These are phyloP conservation scores for Solanum lycopersicoides DNA, from an alignment of 257 asterid species.

Conservation along the genomic window DNA sequence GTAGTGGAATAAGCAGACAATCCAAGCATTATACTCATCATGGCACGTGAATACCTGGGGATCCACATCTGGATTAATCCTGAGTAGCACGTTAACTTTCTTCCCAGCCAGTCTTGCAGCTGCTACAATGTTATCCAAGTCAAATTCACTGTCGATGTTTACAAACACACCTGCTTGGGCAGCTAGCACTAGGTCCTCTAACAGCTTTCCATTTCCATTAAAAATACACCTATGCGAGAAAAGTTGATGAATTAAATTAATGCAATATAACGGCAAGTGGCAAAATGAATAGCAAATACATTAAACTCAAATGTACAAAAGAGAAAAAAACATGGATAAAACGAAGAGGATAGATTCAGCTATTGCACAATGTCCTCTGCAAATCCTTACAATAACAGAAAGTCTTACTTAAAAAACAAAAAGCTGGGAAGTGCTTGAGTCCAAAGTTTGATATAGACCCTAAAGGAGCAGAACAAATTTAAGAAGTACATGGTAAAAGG, in stretches of 20 bases:
- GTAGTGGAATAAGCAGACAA: not conserved
- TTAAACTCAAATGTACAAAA: not conserved
- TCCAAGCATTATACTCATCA: not conserved
- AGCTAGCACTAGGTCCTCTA: constrained; percentile 87
- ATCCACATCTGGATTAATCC: constrained; percentile 96
- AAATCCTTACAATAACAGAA: not conserved
- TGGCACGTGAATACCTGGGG: constrained; percentile 61
- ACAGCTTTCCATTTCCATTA: constrained; percentile 86
- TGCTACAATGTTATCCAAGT: constrained; percentile 73
- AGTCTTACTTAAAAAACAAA: not conserved
- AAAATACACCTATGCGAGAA: constrained; percentile 62
- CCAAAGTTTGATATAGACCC: not conserved
- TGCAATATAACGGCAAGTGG: not conserved
- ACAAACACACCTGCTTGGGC: constrained; percentile 86
- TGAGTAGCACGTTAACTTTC: constrained; percentile 70
- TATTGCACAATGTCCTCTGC: not conserved
- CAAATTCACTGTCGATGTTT: constrained; percentile 89
- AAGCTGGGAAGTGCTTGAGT: not conserved
- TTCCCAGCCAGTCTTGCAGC: constrained; percentile 84
- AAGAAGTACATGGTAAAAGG: not conserved
- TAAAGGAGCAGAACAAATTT: not conserved
- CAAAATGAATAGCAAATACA: not conserved
- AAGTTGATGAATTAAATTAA: not conserved
- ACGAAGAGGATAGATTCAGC: not conserved
- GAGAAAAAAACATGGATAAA: not conserved